These are phyloP conservation scores for Trichoderma sp. DNA, from an alignment of 2,329 filamentous ascomycete species.

Conservation along the genomic window DNA sequence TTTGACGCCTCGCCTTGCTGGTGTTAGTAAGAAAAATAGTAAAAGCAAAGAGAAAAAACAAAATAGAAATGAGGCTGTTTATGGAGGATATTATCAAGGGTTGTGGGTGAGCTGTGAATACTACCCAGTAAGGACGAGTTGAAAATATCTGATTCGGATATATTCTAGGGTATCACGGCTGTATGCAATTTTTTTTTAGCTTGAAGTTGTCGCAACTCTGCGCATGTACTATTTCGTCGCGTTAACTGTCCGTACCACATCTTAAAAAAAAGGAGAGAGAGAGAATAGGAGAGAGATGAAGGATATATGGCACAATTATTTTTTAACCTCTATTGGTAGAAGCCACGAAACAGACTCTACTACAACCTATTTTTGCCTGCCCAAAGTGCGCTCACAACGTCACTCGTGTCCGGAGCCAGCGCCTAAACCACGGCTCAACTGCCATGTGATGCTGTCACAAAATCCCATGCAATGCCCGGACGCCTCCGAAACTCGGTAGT, in stretches of 20 bases:
- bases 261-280: fast-evolving
- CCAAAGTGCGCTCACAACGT: not conserved
- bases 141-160: not conserved
- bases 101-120: not conserved
- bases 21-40: not conserved
- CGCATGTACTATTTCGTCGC: not conserved
- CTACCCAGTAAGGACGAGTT: not conserved
- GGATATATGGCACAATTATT: too few species aligned
- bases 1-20: not conserved
- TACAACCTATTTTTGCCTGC: not conserved
- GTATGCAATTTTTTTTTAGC: not conserved
- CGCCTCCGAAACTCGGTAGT: constrained; percentile 3
- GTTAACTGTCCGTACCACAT: not conserved
- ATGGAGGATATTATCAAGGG: not conserved
- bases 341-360: not conserved
- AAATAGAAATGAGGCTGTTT: not conserved
- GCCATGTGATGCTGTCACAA: not conserved
- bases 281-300: not conserved
- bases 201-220: not conserved
- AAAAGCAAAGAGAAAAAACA: not conserved
- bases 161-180: not conserved
- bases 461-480: not conserved
- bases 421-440: not conserved
- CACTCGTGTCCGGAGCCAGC: not conserved
- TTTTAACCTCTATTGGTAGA: not conserved